Evolutionary conservation across 2,329 filamentous ascomycete species (phyloP), one percentile per base, ranked within the genome.

Genomic region (Aspergillus sp.): DNA sequence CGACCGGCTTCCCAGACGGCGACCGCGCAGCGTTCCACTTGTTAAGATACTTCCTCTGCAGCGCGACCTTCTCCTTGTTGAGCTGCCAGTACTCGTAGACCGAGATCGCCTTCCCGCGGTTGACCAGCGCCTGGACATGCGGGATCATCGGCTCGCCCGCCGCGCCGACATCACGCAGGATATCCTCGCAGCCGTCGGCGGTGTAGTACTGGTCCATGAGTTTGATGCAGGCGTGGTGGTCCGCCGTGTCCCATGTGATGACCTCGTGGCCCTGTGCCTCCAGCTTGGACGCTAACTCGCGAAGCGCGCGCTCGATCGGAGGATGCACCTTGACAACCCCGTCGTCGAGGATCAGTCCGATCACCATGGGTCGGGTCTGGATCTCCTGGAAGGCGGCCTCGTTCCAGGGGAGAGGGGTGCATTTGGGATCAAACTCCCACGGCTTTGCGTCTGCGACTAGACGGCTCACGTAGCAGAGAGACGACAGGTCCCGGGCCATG

Each of bases 1-100:
- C 84, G 0, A 84, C 79, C 0, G 62, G 58, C 4, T 69, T 71
- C 0, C 79, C 81, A 0, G 77, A 78, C 0, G 71, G 63, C 2
- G 77, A 80, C 14, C 61, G 70, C 1, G 73, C 68, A 0, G 64
- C 63, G 42, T 79, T 78, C 84, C 84, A 88, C 52, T 83, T 81
- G 45, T 84, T 76, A 1, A 86, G 73, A 50, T 84, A 86, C 2
- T 69, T 72, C 53, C 84, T 78, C 56, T 85, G 81, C 3, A 76
- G 71, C 0, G 69, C 71, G 21, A 75, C 52, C 60, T 87, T 87
- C 21, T 76, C 74, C 54, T 74, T 81, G 67, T 87, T 87, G 5
- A 88, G 73, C 58, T 87, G 83, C 85, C 84, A 88, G 67, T 88
- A 88, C 4, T 84, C 75, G 52, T 82, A 86, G 0, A 87, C 82